Evolutionary conservation across 1,284 basidiomycete species (phyloP).

Genomic region (Leccinum angustisporum): DNA sequence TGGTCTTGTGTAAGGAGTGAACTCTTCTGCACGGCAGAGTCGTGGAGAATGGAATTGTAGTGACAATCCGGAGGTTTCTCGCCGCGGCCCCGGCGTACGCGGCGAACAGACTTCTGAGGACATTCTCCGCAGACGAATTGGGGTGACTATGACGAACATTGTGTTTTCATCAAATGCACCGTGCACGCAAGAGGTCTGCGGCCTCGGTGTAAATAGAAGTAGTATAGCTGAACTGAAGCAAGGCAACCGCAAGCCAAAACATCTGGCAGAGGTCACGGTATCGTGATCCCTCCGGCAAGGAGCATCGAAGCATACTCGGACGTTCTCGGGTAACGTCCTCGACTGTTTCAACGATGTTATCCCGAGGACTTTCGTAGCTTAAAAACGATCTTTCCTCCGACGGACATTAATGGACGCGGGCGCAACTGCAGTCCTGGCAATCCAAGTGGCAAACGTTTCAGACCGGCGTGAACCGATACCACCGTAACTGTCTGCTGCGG

Average conservation of each 20-base stretch:
- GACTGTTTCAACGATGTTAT: conserved; percentile 68
- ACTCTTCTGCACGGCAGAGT: conserved; percentile 56
- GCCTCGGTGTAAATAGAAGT: no score
- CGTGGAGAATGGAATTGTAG: conserved; percentile 72
- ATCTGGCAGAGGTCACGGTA: no score
- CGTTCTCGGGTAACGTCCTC: conserved; percentile 52
- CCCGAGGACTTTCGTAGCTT: conserved; percentile 78
- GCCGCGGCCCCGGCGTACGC: conserved; percentile 36
- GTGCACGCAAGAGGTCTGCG: no score
- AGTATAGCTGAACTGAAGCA: conserved; percentile 41
- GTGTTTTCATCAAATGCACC: no score
- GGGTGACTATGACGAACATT: no score
- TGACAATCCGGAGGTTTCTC: conserved; percentile 48
- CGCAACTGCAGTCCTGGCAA: no score
- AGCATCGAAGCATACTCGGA: conserved; percentile 72
- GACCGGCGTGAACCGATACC: no score
- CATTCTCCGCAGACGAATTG: conserved; percentile 30
- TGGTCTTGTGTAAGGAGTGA: conserved; percentile 38
- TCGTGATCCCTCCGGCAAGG: conserved; percentile 49
- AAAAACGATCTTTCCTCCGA: conserved; percentile 48
- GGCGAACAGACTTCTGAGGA: conserved; percentile 53
- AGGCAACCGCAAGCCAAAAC: no score
- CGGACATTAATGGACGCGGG: no score
- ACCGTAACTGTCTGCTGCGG: no score
- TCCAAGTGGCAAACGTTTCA: no score